Conservation (phyloP, 768 basidiomycete genomes). For the Lentinula guzmanii region DNA sequence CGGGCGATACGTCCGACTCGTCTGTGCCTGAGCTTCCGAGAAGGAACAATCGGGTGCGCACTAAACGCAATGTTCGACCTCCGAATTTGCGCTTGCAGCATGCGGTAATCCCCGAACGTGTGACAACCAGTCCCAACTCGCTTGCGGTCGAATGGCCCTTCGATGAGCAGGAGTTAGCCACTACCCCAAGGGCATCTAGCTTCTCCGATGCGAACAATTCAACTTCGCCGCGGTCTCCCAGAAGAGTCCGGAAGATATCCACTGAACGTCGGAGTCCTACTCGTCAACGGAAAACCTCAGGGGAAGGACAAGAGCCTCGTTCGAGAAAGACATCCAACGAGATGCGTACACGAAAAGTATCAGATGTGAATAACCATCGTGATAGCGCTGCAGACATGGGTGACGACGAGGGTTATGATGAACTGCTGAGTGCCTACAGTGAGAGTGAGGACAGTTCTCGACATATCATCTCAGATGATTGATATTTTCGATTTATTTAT, state of each 20-base stretch:
- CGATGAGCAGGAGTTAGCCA: constrained; percentile 40
- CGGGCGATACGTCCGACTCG: constrained; percentile 47
- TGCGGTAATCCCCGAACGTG: constrained; percentile 7
- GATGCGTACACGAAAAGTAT: constrained; percentile 39
- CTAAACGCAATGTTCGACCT: constrained; percentile 46
- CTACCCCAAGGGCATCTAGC: constrained; percentile 51
- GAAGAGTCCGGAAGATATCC: constrained; percentile 35
- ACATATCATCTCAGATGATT: not conserved
- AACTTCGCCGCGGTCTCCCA: constrained; percentile 22
- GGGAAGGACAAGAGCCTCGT: constrained; percentile 27
- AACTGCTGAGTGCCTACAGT: constrained; percentile 65
- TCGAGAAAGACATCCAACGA: constrained; percentile 40
- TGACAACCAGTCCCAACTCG: constrained; percentile 29
- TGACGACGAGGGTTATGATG: constrained; percentile 68
- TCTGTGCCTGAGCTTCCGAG: constrained; percentile 28
- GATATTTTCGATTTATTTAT: not conserved
- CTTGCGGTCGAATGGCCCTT: constrained; percentile 49
- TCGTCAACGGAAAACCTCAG: constrained; percentile 24
- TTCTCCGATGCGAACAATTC: constrained; percentile 33
- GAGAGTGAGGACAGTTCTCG: constrained; percentile 59
- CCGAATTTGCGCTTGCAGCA: constrained; percentile 41
- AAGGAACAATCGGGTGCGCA: constrained; percentile 40
- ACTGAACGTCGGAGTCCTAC: constrained; percentile 19
- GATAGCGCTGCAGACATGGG: constrained; percentile 73
- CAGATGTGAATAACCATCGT: constrained; percentile 32